These are phyloP conservation scores for Dipodascus albidus DNA, from an alignment of 805 yeast genomes.

Conservation along the genomic window DNA sequence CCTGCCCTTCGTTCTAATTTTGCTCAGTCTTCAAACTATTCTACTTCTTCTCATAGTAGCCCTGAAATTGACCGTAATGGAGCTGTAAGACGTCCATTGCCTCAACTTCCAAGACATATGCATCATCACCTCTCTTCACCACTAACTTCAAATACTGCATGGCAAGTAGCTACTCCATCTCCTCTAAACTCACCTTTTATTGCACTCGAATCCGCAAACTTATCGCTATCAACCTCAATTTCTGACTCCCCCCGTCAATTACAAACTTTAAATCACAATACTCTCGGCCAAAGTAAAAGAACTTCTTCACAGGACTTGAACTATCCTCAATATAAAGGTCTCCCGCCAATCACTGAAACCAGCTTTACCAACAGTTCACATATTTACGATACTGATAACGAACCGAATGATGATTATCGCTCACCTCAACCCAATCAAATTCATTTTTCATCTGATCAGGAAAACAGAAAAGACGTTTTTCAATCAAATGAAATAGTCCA, in stretches of 20 bases:
- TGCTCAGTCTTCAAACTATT: neutral
- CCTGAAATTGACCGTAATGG: neutral
- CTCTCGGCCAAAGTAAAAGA: neutral
- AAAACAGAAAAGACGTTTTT: no score
- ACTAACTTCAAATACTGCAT: neutral
- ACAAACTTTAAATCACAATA: neutral
- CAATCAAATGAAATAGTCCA: no score
- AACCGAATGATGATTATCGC: neutral
- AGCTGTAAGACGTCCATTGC: conserved; percentile 13
- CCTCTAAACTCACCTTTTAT: neutral
- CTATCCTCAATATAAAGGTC: neutral
- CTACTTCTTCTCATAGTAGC: neutral
- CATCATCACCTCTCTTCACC: neutral
- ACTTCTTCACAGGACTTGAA: neutral
- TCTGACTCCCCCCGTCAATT: neutral
- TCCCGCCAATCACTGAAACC: neutral
- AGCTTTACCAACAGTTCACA: neutral
- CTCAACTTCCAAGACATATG: conserved; percentile 11
- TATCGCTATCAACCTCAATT: neutral
- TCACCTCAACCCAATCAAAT: neutral
- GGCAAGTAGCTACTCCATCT: neutral
- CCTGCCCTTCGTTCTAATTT: neutral
- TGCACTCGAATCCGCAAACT: neutral
- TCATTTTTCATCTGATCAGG: no score
- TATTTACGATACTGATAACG: neutral